phyloP scores from a whole-genome alignment of 1,284 basidiomycete genomes.

The Volvariella volvacea region DNA sequence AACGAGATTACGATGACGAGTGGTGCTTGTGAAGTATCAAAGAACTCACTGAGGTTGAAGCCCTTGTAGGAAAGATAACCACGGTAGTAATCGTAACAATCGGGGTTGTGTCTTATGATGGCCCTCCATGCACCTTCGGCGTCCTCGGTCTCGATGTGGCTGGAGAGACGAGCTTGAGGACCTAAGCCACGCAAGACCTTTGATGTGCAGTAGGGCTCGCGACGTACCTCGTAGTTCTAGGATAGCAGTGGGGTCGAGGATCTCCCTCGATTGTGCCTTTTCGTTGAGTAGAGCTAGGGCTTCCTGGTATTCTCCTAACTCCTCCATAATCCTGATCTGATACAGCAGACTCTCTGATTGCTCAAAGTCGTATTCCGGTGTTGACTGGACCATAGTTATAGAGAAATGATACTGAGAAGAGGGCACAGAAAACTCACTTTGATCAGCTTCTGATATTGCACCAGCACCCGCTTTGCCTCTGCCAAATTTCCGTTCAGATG shows the following conservation, averaged over 20 bases:
- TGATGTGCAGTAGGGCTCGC: not conserved
- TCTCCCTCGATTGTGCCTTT: slow-evolving; percentile 56
- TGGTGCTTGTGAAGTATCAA: slow-evolving; percentile 1
- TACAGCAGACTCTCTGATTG: slow-evolving; percentile 84
- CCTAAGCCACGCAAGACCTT: slow-evolving; percentile 12
- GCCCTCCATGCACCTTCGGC: slow-evolving; percentile 75
- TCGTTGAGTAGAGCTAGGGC: slow-evolving; percentile 60
- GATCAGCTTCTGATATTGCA: slow-evolving; percentile 57
- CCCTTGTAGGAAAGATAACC: slow-evolving; percentile 67
- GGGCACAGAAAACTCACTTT: slow-evolving; percentile 38
- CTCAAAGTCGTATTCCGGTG: slow-evolving; percentile 76
- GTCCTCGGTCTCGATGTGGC: slow-evolving; percentile 59
- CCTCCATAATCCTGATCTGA: slow-evolving; percentile 75
- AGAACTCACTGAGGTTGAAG: slow-evolving; percentile 53
- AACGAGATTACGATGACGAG: not conserved
- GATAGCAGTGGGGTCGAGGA: slow-evolving; percentile 68
- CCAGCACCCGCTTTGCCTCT: slow-evolving; percentile 72
- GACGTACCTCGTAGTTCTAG: slow-evolving; percentile 65
- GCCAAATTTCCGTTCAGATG: slow-evolving; percentile 74
- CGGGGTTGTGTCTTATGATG: slow-evolving; percentile 83
- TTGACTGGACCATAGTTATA: slow-evolving; percentile 38
- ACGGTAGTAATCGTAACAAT: slow-evolving; percentile 77
- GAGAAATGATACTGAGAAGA: slow-evolving; percentile 3
- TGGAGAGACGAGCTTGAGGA: slow-evolving; percentile 61
- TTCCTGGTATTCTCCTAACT: slow-evolving; percentile 60